These are phyloP conservation scores for Alternaria solani DNA, from an alignment of 2,329 filamentous ascomycete genomes.

Conservation along the genomic window DNA sequence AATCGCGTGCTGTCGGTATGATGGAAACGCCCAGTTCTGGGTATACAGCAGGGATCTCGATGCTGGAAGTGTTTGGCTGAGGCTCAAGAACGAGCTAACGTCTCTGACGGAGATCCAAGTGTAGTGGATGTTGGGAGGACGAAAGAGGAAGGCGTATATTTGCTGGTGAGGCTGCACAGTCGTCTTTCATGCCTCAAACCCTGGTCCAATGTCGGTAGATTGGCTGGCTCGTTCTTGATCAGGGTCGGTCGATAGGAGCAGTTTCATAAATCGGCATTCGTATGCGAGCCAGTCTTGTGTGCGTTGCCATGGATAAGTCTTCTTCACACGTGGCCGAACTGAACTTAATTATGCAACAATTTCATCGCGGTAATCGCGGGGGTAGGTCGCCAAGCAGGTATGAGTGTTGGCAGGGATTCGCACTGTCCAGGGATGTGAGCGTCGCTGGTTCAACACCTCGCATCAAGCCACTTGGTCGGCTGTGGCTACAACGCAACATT, in stretches of 20 bases:
- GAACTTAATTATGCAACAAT: background rate
- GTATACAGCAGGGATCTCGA: background rate
- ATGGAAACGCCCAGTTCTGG: background rate
- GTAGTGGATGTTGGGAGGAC: background rate
- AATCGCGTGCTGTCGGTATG: background rate
- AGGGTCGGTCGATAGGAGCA: background rate
- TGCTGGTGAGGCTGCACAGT: background rate
- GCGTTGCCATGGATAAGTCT: background rate
- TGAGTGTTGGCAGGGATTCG: background rate
- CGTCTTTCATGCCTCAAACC: background rate
- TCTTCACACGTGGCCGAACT: background rate
- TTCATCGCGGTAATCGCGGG: constrained; percentile 6
- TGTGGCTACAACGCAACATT: background rate
- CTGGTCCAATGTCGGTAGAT: background rate
- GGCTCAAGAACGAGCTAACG: background rate
- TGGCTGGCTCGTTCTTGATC: background rate
- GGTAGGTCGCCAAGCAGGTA: background rate
- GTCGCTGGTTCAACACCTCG: background rate
- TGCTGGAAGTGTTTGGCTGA: background rate
- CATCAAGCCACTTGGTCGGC: background rate
- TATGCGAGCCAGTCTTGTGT: background rate
- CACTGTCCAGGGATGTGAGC: constrained; percentile 1
- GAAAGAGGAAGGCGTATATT: background rate
- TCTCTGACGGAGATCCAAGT: background rate
- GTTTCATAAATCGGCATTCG: background rate